These are phyloP conservation scores for Diospyros kaki DNA, from an alignment of 148 eudicot species.

Conservation along the genomic window DNA sequence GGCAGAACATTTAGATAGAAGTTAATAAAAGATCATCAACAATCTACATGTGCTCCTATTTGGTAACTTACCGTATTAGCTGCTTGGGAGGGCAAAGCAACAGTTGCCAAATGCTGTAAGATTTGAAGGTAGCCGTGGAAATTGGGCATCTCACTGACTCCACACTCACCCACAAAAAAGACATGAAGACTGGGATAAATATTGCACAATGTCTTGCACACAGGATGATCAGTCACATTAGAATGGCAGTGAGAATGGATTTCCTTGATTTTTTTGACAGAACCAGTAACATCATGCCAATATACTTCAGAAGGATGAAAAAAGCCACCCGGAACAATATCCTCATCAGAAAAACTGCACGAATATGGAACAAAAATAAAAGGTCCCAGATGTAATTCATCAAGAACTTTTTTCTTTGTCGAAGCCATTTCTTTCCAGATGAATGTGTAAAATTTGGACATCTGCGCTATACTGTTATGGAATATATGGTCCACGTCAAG, in stretches of 20 bases:
- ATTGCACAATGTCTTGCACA: slow-evolving; percentile 47
- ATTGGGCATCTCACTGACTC: slow-evolving; percentile 66
- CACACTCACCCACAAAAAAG: slow-evolving; percentile 82
- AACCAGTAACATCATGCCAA: slow-evolving; percentile 80
- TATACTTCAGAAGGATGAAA: slow-evolving; percentile 66
- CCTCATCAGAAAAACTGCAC: slow-evolving; percentile 37
- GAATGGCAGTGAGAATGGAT: slow-evolving; percentile 18
- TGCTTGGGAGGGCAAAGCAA: slow-evolving; percentile 55
- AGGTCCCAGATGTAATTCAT: slow-evolving; percentile 53
- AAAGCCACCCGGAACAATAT: slow-evolving; percentile 59
- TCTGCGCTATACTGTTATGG: slow-evolving; percentile 65
- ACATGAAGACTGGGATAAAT: slow-evolving; percentile 70
- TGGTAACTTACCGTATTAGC: slow-evolving; percentile 54
- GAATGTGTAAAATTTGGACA: slow-evolving; percentile 72
- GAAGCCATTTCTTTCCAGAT: slow-evolving; percentile 62
- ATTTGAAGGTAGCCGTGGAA: slow-evolving; percentile 59
- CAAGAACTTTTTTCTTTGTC: slow-evolving; percentile 48
- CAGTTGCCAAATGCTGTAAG: slow-evolving; percentile 62
- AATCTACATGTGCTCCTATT: neutral
- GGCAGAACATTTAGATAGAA: slow-evolving; percentile 10
- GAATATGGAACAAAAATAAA: slow-evolving; percentile 71
- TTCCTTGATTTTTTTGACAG: slow-evolving; percentile 35
- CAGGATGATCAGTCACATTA: slow-evolving; percentile 13
- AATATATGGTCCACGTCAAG: slow-evolving; percentile 13
- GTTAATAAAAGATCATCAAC: slow-evolving; percentile 8